Percentiles rank a stretch among this genome's conserved stretches.
These are phyloP conservation scores for Polysphondylium violaceum DNA, from an alignment of 78 protist genomes.

Conservation along the genomic window DNA sequence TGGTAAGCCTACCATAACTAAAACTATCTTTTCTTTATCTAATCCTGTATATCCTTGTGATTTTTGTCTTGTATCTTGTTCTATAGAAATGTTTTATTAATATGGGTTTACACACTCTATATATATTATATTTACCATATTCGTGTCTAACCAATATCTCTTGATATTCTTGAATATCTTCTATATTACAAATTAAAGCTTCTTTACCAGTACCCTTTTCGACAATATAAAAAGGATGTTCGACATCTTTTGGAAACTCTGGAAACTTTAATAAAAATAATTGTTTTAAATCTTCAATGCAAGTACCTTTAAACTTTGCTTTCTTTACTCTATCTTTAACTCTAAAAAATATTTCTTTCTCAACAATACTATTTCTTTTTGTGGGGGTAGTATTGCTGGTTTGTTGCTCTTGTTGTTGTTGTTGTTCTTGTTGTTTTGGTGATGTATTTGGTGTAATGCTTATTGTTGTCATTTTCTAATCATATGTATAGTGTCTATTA, in stretches of 20 bases:
- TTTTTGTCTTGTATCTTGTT: conserved; percentile 41
- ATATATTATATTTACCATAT: conserved; percentile 3
- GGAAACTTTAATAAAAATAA: conserved; percentile 51
- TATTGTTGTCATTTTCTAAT: too few species aligned
- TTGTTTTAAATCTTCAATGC: conserved; percentile 57
- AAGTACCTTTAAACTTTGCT: conserved; percentile 38
- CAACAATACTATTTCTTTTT: background rate
- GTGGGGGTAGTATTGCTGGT: background rate
- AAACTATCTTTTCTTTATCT: conserved; percentile 83
- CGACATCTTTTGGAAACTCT: conserved; percentile 62
- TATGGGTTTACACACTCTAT: background rate
- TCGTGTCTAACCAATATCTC: conserved; percentile 61
- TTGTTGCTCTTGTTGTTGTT: background rate
- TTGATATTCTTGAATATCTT: conserved; percentile 37
- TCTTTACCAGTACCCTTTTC: conserved; percentile 38
- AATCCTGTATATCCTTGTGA: conserved; percentile 73
- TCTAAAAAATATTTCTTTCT: conserved; percentile 54
- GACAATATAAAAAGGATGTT: conserved; percentile 19
- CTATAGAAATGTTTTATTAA: conserved; percentile 6
- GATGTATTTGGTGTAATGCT: too few species aligned
- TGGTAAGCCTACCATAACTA: conserved; percentile 93
- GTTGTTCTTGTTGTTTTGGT: too few species aligned
- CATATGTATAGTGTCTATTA: too few species aligned
- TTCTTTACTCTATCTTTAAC: conserved; percentile 76
- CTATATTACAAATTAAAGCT: background rate